Base-by-base conservation (phyloP, 441 rosid species). In the Erodium chrysanthum region DNA sequence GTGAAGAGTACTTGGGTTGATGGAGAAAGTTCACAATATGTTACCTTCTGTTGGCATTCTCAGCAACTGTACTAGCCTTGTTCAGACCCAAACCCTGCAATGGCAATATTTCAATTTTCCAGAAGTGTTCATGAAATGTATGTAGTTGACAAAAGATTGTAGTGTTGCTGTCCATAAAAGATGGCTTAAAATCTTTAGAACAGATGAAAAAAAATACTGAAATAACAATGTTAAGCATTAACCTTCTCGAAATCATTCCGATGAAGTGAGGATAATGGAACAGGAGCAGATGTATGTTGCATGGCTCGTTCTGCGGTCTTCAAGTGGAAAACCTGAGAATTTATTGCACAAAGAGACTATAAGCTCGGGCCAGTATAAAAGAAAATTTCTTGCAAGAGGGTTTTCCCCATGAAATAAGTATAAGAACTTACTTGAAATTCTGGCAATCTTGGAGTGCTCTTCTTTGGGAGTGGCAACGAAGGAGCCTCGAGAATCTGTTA, bases 401-500 rank as follows among this genome's bases (percentile, higher is more conserved):
- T 44, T 42, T 65, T 37, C 27, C 27, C 5, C 31, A 37, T 40
- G 15, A 58, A 42, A 61, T 46, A 18, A 73, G 65, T 56, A 63
- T 73, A 23, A 46, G 66, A 22, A 74, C 85, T 77, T 81, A 88
- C 96, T 35, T 81, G 96, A 80, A 90, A 90, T 73, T 89, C 89
- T 17, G 97, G 93, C 73, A 84, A 68, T 77, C 77, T 88, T 25
- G 88, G 95, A 69, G 76, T 77, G 80, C 87, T 89, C 86, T 85
- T 89, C 77, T 84, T 84, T 21, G 80, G 83, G 56, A 82, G 80
- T 40, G 95, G 90, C 78, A 89, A 67, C 64, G 92, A 80, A 64
- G 96, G 96, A 74, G 89, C 88, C 79, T 88, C 86, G 5, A 92
- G 87, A 82, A 92, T 90, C 98, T 92, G 79, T 69, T 77, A 65